Evolutionary conservation across 768 basidiomycete genomes (phyloP).

Genomic region (Russula foetens): DNA sequence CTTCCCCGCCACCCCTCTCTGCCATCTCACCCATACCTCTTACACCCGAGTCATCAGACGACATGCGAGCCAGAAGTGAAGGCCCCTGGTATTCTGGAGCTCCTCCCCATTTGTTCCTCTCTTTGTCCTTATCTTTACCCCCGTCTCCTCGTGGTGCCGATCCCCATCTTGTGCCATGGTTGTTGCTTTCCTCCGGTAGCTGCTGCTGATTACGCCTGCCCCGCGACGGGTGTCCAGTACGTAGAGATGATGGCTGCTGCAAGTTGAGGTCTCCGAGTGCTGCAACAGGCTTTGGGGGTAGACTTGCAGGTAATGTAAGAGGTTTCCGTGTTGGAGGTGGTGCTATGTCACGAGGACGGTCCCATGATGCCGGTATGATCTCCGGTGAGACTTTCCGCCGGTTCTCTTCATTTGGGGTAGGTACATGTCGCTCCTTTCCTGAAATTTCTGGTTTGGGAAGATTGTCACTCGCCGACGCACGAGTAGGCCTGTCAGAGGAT

Average conservation of each 20-base stretch:
- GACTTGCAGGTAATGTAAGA: slow-evolving; percentile 9
- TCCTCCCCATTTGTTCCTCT: slow-evolving; percentile 3
- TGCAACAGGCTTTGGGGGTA: slow-evolving; percentile 13
- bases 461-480: neutral
- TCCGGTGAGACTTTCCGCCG: neutral
- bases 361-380: slow-evolving; percentile 10
- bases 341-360: slow-evolving; percentile 6
- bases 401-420: neutral
- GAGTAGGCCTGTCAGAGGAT: neutral
- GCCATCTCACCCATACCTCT: neutral
- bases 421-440: neutral
- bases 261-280: slow-evolving; percentile 9
- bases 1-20: neutral
- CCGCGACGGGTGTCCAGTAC: slow-evolving; percentile 1
- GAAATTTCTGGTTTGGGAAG: slow-evolving; percentile 4
- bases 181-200: neutral
- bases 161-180: neutral
- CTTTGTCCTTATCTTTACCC: slow-evolving; percentile 2
- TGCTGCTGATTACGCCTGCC: slow-evolving; percentile 8
- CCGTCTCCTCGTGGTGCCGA: neutral
- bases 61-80: slow-evolving; percentile 15
- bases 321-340: neutral
- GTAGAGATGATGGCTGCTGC: neutral
- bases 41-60: neutral
- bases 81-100: slow-evolving; percentile 3